Conservation (phyloP, 148 eudicot species). For the Persicaria tinctoria region DNA sequence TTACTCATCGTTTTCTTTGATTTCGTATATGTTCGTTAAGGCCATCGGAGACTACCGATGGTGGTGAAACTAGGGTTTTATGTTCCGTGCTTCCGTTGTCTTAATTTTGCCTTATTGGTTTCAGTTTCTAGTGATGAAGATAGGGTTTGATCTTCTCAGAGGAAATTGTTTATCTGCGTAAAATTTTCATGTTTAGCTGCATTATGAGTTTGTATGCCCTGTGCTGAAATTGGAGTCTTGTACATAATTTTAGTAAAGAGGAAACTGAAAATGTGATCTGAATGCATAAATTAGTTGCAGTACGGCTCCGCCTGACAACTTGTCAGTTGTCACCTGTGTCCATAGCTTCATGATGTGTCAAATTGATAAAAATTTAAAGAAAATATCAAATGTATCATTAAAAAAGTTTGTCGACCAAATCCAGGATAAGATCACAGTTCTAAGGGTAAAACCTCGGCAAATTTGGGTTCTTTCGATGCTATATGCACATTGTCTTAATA, state of each 20-base stretch:
- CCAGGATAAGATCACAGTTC: neutral
- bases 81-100: neutral
- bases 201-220: neutral
- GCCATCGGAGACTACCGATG: neutral
- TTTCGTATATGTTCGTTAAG: neutral
- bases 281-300: neutral
- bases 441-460: neutral
- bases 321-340: neutral
- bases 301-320: neutral
- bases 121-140: neutral
- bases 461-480: neutral
- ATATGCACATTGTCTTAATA: neutral
- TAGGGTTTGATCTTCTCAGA: neutral
- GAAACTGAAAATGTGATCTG: neutral
- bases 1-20: neutral
- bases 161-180: neutral
- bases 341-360: neutral
- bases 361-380: neutral
- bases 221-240: slow-evolving; percentile 1
- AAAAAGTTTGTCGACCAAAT: neutral
- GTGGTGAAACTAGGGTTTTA: slow-evolving; percentile 1
- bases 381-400: neutral
- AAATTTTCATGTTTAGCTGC: neutral
- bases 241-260: neutral
- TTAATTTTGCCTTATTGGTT: neutral